Evolutionary conservation across 768 basidiomycete genomes (phyloP), one percentile per base, ranked within the genome.

Genomic region (Lactarius hengduanensis): DNA sequence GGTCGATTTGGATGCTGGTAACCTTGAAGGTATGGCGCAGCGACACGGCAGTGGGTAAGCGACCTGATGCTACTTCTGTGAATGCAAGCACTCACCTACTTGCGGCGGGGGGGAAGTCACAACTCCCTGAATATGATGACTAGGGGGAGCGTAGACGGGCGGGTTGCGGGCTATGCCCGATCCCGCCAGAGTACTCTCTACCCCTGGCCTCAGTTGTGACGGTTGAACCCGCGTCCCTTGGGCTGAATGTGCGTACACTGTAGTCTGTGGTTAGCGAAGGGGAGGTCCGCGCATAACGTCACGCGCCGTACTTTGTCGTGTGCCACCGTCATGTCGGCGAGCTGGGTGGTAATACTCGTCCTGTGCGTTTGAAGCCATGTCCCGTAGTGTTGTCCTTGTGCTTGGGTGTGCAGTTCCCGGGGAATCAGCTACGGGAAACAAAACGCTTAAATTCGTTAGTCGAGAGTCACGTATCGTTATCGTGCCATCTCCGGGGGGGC

Each of bases 371-470:
- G 45, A n/a, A 11, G 22, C 3, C 40, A 56, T 57, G 45, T 10
- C 30, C 41, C 15, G 8, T n/a, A 32, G 38, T 2, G 22, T 34
- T 50, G 7, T 61, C 20, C n/a, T 61, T 38, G 47, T 9, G 18
- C 3, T 20, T 40, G 45, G 38, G 38, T 11, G 45, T 61, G 45
- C 60, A 28, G n/a, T 66, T 40, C 53, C 62, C 54, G 58, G 40
- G 61, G 41, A 32, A 59, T 32, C 34, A 45, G 40, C 38, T 34
- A 54, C 32, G 38, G n/a, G 28, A 20, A 18, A n/a, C 8, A 38
- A 36, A 43, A 43, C n/a, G 20, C 26, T 63, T 67, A 59, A 63
- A 67, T 58, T 26, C 8, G 34, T 18, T 13, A 10, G 30, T 55
- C 22, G 20, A n/a, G 13, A n/a, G 34, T 53, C 15, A 34, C 4